phyloP scores from a whole-genome alignment of 306 rosid species.

The Leucaena leucocephala region DNA sequence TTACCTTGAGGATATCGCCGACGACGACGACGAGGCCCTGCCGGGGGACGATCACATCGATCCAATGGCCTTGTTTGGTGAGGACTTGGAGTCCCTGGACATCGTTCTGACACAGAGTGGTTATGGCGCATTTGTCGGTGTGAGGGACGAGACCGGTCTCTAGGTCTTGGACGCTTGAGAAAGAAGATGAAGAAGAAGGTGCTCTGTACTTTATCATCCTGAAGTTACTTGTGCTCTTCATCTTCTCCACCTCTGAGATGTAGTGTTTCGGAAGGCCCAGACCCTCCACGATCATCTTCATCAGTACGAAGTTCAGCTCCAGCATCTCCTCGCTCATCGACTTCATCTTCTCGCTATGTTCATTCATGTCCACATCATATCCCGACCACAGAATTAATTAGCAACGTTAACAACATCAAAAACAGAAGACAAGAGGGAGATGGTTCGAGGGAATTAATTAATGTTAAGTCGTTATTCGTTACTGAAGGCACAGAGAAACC shows the following conservation, averaged over 20 bases:
- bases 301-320: constrained; percentile 29
- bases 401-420: neutral
- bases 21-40: constrained; percentile 39
- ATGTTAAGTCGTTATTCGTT: neutral
- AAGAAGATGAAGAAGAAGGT: neutral
- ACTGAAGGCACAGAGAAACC: neutral
- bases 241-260: constrained; percentile 29
- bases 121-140: constrained; percentile 46
- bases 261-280: constrained; percentile 44
- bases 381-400: neutral
- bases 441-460: neutral
- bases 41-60: constrained; percentile 35
- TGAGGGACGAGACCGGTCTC: constrained; percentile 45
- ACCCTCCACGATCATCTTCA: constrained; percentile 50
- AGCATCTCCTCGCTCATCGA: constrained; percentile 41
- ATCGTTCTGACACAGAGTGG: constrained; percentile 50
- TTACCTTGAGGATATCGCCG: constrained; percentile 55
- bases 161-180: constrained; percentile 22
- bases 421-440: neutral
- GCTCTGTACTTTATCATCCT: constrained; percentile 48
- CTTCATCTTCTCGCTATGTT: constrained; percentile 42
- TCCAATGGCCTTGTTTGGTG: constrained; percentile 55
- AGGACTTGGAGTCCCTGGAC: constrained; percentile 58
- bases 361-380: neutral
- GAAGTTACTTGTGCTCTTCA: constrained; percentile 23